Percentiles rank a stretch among this genome's conserved stretches.
Conservation (phyloP, 371 early-diverging fungal genomes). For the Actinomortierella ambigua region DNA sequence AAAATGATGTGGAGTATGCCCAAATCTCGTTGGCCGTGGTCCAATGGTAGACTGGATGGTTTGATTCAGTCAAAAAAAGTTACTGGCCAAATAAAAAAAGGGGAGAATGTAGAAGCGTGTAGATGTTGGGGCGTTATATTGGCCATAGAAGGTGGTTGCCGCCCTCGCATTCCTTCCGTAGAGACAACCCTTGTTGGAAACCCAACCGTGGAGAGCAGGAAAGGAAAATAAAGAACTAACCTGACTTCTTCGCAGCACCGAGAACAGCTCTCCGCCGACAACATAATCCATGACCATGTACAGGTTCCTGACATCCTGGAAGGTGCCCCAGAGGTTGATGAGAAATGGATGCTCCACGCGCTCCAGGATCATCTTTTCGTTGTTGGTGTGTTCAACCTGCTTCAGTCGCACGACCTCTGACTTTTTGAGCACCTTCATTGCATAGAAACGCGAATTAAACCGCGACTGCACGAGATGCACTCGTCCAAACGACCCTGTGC, state of each 20-base stretch:
- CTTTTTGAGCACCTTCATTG: slow-evolving; percentile 97
- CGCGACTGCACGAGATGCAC: slow-evolving; percentile 91
- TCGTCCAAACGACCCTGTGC: slow-evolving; percentile 99
- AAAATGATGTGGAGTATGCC: no score
- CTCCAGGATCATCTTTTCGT: slow-evolving; percentile 94
- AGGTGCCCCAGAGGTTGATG: slow-evolving; percentile 91
- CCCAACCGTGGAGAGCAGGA: no score
- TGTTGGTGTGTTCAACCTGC: slow-evolving; percentile 97
- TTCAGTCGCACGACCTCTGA: slow-evolving; percentile 92
- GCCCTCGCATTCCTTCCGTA: no score
- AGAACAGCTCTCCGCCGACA: slow-evolving; percentile 95
- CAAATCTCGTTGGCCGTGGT: no score
- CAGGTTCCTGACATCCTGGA: slow-evolving; percentile 84
- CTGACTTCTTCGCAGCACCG: slow-evolving; percentile 70
- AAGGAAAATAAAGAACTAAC: slow-evolving; percentile 36
- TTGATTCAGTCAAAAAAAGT: no score
- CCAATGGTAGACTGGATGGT: no score
- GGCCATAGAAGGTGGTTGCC: neutral
- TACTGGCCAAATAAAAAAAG: neutral
- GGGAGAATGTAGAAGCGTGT: neutral
- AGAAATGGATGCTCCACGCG: slow-evolving; percentile 91
- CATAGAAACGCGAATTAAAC: slow-evolving; percentile 83
- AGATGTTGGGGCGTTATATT: neutral
- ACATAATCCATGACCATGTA: slow-evolving; percentile 96
- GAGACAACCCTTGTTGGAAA: no score